Evolutionary conservation across 140 eudicot species (phyloP), one percentile per base, ranked within the genome.

Genomic region (Senecio squalidus): DNA sequence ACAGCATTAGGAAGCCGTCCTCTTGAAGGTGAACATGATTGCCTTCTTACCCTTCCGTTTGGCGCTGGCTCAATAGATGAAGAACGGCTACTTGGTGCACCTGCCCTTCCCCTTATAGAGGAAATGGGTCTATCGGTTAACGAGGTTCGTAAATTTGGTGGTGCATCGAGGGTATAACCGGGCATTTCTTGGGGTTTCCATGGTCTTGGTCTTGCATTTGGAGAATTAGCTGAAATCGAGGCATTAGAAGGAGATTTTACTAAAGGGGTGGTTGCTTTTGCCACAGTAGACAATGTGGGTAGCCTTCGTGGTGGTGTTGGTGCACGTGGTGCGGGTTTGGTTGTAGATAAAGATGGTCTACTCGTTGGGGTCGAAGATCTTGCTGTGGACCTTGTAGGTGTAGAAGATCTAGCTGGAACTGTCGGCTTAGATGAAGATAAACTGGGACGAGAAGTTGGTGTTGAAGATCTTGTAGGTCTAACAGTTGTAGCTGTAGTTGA

Each of bases 171-270:
- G 51, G 96, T 78, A 46, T 78, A 86, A 15, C 98, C 98, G 11
- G 98, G 98, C 96, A 91, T 91, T 46, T 86, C 96, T 24, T 94
- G 84, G 17, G 98, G 98, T 60, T 91, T 86, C 98, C 94, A 86
- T 23, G 88, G 85, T 76, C 79, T 74, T 17, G 96, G 90, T 74
- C 84, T 81, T 60, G 78, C 82, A 1, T 72, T 71, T 2, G 94
- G 94, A 26, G 98, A 86, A 60, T 57, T 62, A 57, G 82, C 64
- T 28, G 62, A 44, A 48, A 25, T 86, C 20, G 74, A 46, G 46
- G 60, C 72, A 15, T 84, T 62, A 25, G 62, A 51, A 38, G 86
- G 80, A 25, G 88, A 76, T 67, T 65, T 86, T 40, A 69, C 59
- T 4, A 73, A 47, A 34, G 81, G 65, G 40, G 82, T 64, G 0